Conservation (phyloP, 1,284 basidiomycete species). For the Pseudozyma thailandica region DNA sequence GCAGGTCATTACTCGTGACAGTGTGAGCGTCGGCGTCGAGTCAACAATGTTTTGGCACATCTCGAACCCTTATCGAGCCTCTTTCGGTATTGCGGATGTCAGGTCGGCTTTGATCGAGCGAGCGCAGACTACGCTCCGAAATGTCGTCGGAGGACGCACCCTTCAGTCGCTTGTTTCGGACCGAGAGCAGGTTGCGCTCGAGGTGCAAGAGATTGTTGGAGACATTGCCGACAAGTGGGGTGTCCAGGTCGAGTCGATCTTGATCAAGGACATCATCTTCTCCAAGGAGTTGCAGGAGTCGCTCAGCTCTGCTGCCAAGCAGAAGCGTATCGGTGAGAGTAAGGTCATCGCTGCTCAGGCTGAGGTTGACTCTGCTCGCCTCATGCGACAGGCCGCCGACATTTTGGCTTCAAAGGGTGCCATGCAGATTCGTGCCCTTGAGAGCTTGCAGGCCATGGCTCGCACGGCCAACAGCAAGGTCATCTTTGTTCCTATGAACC, state of each 20-base stretch:
- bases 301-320: conserved; percentile 88
- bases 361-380: conserved; percentile 90
- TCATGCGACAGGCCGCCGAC: conserved; percentile 82
- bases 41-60: conserved; percentile 88
- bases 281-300: conserved; percentile 88
- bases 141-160: conserved; percentile 86
- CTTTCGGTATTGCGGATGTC: conserved; percentile 90
- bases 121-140: conserved; percentile 92
- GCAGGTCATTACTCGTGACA: conserved; percentile 77
- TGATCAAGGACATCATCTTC: conserved; percentile 86
- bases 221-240: conserved; percentile 78
- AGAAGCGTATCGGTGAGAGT: conserved; percentile 92
- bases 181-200: conserved; percentile 93
- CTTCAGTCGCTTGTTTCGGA: conserved; percentile 75
- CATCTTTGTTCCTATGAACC: conserved; percentile 86
- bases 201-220: conserved; percentile 90
- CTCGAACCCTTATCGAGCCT: conserved; percentile 74
- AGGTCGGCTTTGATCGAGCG: conserved; percentile 88
- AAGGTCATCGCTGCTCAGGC: conserved; percentile 96
- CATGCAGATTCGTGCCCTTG: conserved; percentile 96
- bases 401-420: conserved; percentile 76
- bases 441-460: conserved; percentile 80
- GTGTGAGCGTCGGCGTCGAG: conserved; percentile 86
- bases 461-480: conserved; percentile 85
- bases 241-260: conserved; percentile 91